Evolutionary conservation across 805 yeast species (phyloP), one percentile per base, ranked within the genome.

Genomic region (Saturnispora besseyi): DNA sequence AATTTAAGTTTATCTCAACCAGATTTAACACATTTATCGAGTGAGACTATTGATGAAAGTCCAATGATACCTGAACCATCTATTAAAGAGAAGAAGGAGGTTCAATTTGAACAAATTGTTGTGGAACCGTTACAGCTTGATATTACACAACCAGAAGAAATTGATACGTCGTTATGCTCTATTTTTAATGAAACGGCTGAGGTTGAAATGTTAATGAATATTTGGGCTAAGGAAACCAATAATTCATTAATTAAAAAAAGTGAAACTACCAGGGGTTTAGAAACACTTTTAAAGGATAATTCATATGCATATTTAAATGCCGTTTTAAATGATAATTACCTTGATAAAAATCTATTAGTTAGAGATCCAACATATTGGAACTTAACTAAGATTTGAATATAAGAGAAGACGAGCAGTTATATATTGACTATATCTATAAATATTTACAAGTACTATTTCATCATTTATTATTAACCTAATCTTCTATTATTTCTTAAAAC

Each of bases 401-500:
- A 13, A 5, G 12, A 24, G 29, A 26, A 26, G 29, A 26, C 9
- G 29, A 38, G 18, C 26, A n/a, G 22, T n/a, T 36, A 3, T 36
- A 22, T 15, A 15, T 15, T 12, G n/a, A 13, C 9, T 26, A 26
- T 15, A 24, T 38, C 15, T 37, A n/a, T 36, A 45, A 18, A 29
- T 37, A 45, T 45, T 7, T 37, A 45, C 48, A 43, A 43, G 46
- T 12, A 11, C 8, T 30, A 31, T 36, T 12, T 30, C 21, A 28
- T 26, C 29, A 26, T 26, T 7, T 21, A n/a, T n/a, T 10, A 30
- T 45, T 46, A 55, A 38, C 58, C 72, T 43, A 68, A 55, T 41
- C 69, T 59, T 57, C 72, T 64, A 45, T 66, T 81, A 51, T 75
- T 76, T 57, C 78, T 77, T 31, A 86, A 73, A 3, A 84, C 82